Base-by-base conservation (phyloP, 169 alveolate genomes). In the Gregarina niphandrodes region DNA sequence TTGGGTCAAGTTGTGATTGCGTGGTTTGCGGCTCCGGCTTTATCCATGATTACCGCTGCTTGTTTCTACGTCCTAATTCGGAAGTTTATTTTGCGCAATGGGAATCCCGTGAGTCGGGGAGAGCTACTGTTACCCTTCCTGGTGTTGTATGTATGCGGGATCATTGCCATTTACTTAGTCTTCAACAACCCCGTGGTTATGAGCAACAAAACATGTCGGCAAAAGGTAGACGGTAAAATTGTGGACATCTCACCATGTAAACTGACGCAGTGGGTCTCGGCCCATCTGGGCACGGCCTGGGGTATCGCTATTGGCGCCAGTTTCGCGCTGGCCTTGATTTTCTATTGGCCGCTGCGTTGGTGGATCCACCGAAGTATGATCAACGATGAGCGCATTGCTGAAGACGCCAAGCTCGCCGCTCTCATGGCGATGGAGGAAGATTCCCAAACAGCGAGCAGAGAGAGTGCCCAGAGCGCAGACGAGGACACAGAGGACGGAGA, bases 1-100 rank as follows among this genome's bases (percentile, higher is more conserved):
- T 41, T 75, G 46, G 52, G 53, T 31, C 40, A 52, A 28, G 62
- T 75, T 12, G 40, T 71, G 20, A 40, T 58, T 9, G 63, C 81
- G 0, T 71, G 84, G 84, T 5, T 54, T 0, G 18, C 24, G 7
- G 50, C 57, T 5, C 64, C 57, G 11, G 9, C 11, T 4, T 2
- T 29, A 4, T 29, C 36, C 3, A 15, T 11, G 13, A 3, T 29
- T 15, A 4, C 13, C 2, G 13, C 36, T 3, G 36, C 36, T 4
- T 1, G 6, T 9, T 15, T 29, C 36, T 29, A 9, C 42, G 4
- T 36, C 24, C 4, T 36, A 15, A 15, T 36, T 16, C 42, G 42
- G 0, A 16, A 6, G 29, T 36, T 36, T 3, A 6, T 36, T 3
- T 29, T 36, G 16, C 41, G 41, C 16, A n/a, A 34, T 1, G 44